Evolutionary conservation across 768 basidiomycete species (phyloP), one percentile per base, ranked within the genome.

Genomic region (Melanogaster broomeanus): DNA sequence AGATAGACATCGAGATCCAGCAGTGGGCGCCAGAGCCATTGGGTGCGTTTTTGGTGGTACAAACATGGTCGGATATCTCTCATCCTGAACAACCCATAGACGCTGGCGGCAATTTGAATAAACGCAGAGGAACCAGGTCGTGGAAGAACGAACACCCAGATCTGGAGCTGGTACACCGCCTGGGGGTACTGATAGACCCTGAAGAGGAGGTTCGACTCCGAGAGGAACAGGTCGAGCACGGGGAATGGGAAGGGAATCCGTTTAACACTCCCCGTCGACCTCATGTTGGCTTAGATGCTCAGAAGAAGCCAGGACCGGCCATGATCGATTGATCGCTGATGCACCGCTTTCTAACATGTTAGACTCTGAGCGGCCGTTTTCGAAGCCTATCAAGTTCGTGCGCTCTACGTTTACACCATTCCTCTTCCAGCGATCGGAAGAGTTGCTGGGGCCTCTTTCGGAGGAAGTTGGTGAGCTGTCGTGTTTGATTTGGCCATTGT

Each of bases 361-460:
- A 8, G 75, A 79, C 52, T 68, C n/a, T 22, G 79, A 82, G 34
- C 71, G 89, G 25, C 88, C 87, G 2, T 71, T 83, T 0, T 72
- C 90, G 16, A 73, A 74, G n/a, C 90, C 89, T 0, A 72, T 93
- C 56, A 69, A 70, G 12, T 92, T 93, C 57, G 87, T 92, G 12
- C 82, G 74, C 16, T 82, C 86, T 0, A 72, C 76, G 11, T 45
- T 76, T 38, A 81, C 78, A 2, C 70, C 78, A 47, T 66, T 77
- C 61, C 49, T 77, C 73, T 70, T 92, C 81, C 55, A 67, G 31
- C 45, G 74, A 10, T 77, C 85, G 40, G 85, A 88, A 37, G 87
- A 88, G 8, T 67, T 89, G 13, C 63, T 88, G 27, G 68, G 83
- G 56, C 70, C 87, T 1, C 62, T 75, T 1, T 72, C 74, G 3